These are phyloP conservation scores for Hyaloscypha variabilis DNA, from an alignment of 495 filamentous ascomycete species.

Conservation along the genomic window DNA sequence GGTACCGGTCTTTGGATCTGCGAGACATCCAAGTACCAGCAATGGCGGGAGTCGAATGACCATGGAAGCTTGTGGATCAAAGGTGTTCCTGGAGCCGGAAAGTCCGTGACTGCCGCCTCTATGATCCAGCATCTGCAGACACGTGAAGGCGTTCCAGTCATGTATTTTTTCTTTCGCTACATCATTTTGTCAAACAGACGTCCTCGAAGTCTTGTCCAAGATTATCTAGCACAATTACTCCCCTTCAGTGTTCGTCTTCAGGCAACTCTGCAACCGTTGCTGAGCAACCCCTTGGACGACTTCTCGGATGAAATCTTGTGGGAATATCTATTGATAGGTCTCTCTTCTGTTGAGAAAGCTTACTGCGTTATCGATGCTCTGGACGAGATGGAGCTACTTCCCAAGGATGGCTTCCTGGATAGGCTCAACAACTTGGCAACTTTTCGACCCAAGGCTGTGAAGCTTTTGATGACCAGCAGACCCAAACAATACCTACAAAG, in stretches of 20 bases:
- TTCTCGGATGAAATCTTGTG: conserved; percentile 23
- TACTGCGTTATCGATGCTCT: conserved; percentile 50
- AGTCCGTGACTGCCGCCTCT: conserved; percentile 50
- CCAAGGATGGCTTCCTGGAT: conserved; percentile 4
- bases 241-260: conserved; percentile 45
- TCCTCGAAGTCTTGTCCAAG: conserved; percentile 41
- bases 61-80: conserved; percentile 51
- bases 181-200: conserved; percentile 52
- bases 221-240: conserved; percentile 49
- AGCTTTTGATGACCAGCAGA: conserved; percentile 28
- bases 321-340: conserved; percentile 33
- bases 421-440: conserved; percentile 9
- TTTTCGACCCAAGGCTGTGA: conserved; percentile 10
- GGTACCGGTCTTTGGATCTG: conserved; percentile 52
- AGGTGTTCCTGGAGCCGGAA: conserved; percentile 54
- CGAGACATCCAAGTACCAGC: conserved; percentile 36
- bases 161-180: conserved; percentile 59
- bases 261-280: conserved; percentile 30
- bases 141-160: conserved; percentile 34
- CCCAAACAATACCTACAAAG: conserved; percentile 23
- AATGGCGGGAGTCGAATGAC: conserved; percentile 42
- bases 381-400: conserved; percentile 42
- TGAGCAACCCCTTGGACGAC: conserved; percentile 12
- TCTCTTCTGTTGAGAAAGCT: conserved; percentile 38
- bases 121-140: conserved; percentile 36